phyloP scores from a whole-genome alignment of 2,329 filamentous ascomycete genomes.

The Rhinocladiella mackenziei region DNA sequence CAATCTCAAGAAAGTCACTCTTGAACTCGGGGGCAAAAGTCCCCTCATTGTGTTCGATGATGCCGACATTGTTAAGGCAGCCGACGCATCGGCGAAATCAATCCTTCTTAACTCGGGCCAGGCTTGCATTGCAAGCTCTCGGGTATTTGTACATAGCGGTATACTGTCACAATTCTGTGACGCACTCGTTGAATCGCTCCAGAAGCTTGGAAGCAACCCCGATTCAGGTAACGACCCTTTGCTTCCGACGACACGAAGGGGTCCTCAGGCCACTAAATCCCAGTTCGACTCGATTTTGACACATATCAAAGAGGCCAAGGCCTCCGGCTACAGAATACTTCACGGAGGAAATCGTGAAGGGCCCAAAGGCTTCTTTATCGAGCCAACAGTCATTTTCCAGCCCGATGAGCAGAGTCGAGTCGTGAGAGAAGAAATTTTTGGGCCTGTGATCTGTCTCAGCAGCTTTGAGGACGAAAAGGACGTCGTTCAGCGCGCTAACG shows the following conservation, averaged over 20 bases:
- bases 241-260: conserved; percentile 54
- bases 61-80: conserved; percentile 37
- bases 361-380: conserved; percentile 55
- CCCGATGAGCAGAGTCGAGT: conserved; percentile 54
- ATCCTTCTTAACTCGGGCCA: conserved; percentile 60
- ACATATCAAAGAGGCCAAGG: conserved; percentile 54
- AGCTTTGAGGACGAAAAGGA: conserved; percentile 60
- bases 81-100: conserved; percentile 46
- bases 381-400: conserved; percentile 57
- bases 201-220: no score
- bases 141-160: no score
- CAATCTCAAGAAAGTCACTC: conserved; percentile 37
- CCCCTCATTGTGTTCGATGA: conserved; percentile 38
- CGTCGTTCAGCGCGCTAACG: conserved; percentile 55
- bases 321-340: conserved; percentile 51
- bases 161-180: no score
- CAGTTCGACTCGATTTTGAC: conserved; percentile 59
- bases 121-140: conserved; percentile 52
- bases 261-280: conserved; percentile 62
- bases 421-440: conserved; percentile 59
- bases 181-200: no score
- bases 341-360: conserved; percentile 44
- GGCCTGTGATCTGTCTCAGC: conserved; percentile 61
- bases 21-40: conserved; percentile 39
- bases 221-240: no score